These are phyloP conservation scores for Agrostemma githago DNA, from an alignment of 148 eudicot species.

Conservation along the genomic window DNA sequence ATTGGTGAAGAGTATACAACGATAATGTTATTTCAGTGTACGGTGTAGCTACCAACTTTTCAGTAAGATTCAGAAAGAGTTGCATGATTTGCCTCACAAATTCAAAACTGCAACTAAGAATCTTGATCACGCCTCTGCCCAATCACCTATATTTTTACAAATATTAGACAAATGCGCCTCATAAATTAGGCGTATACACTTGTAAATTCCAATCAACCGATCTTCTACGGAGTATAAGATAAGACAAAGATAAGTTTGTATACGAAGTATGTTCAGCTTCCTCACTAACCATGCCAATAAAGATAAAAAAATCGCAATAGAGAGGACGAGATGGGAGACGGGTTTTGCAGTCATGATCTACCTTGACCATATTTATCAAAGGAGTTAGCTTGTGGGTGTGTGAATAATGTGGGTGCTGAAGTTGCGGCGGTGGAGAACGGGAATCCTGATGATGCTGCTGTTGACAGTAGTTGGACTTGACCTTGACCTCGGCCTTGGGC, in stretches of 20 bases:
- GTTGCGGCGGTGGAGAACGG: conserved; percentile 35
- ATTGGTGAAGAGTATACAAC: too few relatives aligned
- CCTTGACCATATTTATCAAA: conserved; percentile 19
- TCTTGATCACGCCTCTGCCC: background rate
- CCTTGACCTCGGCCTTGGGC: conserved; percentile 24
- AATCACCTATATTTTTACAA: background rate
- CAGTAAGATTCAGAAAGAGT: too few relatives aligned
- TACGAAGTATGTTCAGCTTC: conserved; percentile 25
- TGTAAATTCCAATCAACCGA: conserved; percentile 7
- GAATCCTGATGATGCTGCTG: conserved; percentile 99
- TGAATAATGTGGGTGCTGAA: conserved; percentile 23
- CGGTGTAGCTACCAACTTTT: too few relatives aligned
- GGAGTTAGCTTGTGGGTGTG: background rate
- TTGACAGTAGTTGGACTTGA: conserved; percentile 33
- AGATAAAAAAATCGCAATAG: background rate
- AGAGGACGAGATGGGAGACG: background rate
- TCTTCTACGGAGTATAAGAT: background rate
- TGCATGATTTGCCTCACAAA: background rate
- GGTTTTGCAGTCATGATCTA: conserved; percentile 13
- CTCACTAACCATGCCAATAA: conserved; percentile 1
- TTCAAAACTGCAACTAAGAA: background rate
- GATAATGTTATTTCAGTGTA: too few relatives aligned
- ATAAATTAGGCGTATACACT: conserved; percentile 27
- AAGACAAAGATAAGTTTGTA: conserved; percentile 11
- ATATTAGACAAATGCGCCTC: conserved; percentile 8